Conservation (phyloP, 192 early-diverging fungal species). For the Coemansia sp. region DNA sequence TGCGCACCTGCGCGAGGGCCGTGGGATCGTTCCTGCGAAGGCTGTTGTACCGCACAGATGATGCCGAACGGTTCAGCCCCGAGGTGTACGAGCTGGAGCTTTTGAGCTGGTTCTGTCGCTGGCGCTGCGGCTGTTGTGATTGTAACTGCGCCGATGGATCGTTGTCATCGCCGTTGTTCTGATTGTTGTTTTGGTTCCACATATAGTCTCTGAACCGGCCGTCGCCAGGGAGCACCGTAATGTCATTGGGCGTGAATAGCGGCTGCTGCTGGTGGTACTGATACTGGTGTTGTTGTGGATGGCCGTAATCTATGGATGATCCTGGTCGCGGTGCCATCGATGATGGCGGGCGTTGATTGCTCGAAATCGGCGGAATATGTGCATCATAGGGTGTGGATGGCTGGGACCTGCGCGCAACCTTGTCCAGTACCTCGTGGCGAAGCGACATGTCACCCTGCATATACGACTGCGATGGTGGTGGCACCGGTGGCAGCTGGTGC, state of each 20-base stretch:
- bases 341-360: constrained; percentile 16
- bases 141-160: background rate
- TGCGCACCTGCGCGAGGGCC: constrained; percentile 28
- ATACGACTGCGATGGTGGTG: constrained; percentile 1
- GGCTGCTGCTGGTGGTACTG: constrained; percentile 3
- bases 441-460: constrained; percentile 22
- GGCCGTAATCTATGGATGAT: constrained; percentile 6
- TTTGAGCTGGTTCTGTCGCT: constrained; percentile 11
- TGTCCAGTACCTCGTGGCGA: constrained; percentile 45
- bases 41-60: constrained; percentile 22
- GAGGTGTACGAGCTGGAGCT: constrained; percentile 5
- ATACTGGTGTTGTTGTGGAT: background rate
- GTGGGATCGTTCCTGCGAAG: constrained; percentile 20
- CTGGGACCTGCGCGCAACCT: constrained; percentile 42
- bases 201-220: constrained; percentile 20
- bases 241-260: constrained; percentile 15
- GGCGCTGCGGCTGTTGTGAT: constrained; percentile 5
- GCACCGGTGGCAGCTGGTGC: background rate
- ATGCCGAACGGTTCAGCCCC: constrained; percentile 11
- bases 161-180: constrained; percentile 4
- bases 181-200: constrained; percentile 16
- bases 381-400: constrained; percentile 35
- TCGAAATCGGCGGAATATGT: constrained; percentile 11
- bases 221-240: constrained; percentile 41
- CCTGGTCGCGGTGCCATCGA: constrained; percentile 11